Conservation (phyloP, 768 basidiomycete genomes). For the Boletus bicolor region DNA sequence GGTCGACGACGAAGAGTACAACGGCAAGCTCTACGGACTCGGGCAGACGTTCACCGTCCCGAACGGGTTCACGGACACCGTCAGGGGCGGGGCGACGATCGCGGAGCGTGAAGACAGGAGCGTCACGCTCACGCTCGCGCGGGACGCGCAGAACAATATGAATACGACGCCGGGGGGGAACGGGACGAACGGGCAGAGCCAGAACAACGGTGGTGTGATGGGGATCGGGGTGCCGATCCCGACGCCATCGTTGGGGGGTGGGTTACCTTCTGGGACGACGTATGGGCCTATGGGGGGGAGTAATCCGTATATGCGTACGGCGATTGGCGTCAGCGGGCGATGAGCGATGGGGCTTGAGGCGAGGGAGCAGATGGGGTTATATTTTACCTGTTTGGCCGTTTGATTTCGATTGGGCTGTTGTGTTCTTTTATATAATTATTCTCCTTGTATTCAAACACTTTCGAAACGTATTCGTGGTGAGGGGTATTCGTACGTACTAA, state of each 20-base stretch:
- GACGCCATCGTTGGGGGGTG: slow-evolving; percentile 36
- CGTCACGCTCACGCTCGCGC: slow-evolving; percentile 25
- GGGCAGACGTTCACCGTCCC: slow-evolving; percentile 71
- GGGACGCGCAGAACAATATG: slow-evolving; percentile 47
- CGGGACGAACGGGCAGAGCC: slow-evolving; percentile 25
- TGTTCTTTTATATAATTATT: slow-evolving; percentile 35
- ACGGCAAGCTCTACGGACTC: slow-evolving; percentile 79
- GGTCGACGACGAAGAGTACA: slow-evolving; percentile 81
- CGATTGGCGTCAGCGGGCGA: slow-evolving; percentile 52
- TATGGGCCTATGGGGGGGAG: slow-evolving; percentile 59
- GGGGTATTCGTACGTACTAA: too few relatives aligned
- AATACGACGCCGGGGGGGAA: slow-evolving; percentile 44
- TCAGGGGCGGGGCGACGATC: slow-evolving; percentile 73
- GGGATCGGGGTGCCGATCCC: slow-evolving; percentile 43
- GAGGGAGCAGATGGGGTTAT: background rate
- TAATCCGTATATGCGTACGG: slow-evolving; percentile 64
- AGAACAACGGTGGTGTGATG: slow-evolving; percentile 41
- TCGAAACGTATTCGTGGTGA: too few relatives aligned
- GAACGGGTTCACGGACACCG: slow-evolving; percentile 64
- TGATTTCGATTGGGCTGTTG: slow-evolving; percentile 18
- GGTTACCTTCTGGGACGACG: slow-evolving; percentile 46
- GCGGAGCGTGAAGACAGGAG: slow-evolving; percentile 74
- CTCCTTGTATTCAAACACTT: slow-evolving; percentile 22
- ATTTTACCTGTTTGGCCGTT: slow-evolving; percentile 20
- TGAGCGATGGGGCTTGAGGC: slow-evolving; percentile 21